These are phyloP conservation scores for Cordyceps javanica DNA, from an alignment of 2,329 filamentous ascomycete genomes.

Conservation along the genomic window DNA sequence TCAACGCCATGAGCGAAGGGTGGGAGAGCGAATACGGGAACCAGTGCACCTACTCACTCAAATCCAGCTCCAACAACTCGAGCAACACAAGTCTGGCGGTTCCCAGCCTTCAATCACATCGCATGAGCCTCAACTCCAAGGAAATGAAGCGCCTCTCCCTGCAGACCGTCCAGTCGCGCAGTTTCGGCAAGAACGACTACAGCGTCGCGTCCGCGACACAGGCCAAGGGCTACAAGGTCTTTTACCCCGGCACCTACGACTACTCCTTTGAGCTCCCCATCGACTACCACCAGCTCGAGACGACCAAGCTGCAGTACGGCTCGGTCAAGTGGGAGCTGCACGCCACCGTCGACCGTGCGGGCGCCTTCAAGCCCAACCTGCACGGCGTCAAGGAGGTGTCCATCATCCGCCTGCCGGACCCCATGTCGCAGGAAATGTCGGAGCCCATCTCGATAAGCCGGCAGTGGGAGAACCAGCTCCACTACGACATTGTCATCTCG, in stretches of 20 bases:
- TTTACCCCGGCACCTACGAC: constrained; percentile 64
- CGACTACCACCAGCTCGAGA: constrained; percentile 83
- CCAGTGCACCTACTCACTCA: constrained; percentile 51
- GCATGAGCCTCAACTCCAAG: constrained; percentile 32
- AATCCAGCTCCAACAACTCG: constrained; percentile 29
- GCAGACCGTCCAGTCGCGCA: constrained; percentile 74
- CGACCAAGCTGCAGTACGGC: constrained; percentile 79
- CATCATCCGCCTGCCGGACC: constrained; percentile 78
- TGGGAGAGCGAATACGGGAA: constrained; percentile 59
- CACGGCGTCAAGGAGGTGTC: constrained; percentile 75
- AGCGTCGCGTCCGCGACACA: constrained; percentile 53
- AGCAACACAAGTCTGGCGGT: constrained; percentile 27
- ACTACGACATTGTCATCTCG: constrained; percentile 94
- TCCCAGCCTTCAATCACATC: constrained; percentile 19
- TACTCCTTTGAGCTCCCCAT: constrained; percentile 81
- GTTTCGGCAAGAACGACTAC: constrained; percentile 74
- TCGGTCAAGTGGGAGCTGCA: constrained; percentile 85
- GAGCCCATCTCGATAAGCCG: constrained; percentile 91
- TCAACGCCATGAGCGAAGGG: constrained; percentile 65
- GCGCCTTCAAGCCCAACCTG: constrained; percentile 84
- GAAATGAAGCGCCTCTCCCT: constrained; percentile 66
- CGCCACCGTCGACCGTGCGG: constrained; percentile 76
- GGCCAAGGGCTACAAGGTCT: constrained; percentile 76
- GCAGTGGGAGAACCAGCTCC: constrained; percentile 90
- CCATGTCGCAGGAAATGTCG: constrained; percentile 81